Conservation (phyloP, 1,139 yeast species). For the Debaryomycetaceae sp. region DNA sequence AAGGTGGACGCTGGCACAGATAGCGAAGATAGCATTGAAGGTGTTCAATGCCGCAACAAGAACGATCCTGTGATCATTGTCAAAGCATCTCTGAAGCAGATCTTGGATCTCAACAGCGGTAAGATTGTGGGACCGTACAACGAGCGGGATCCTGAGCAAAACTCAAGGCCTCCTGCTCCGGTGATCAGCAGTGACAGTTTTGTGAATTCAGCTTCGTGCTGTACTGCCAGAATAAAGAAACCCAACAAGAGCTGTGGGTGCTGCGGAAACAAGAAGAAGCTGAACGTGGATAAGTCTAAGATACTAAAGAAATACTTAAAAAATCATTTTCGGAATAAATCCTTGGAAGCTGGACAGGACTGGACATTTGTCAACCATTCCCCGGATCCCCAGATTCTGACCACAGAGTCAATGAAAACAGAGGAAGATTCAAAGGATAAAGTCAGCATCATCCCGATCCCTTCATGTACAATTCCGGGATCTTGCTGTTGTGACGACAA, state of each 20-base stretch:
- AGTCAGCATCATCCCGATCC: slow-evolving; percentile 26
- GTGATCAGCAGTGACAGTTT: slow-evolving; percentile 33
- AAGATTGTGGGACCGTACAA: slow-evolving; percentile 42
- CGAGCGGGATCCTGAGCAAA: slow-evolving; percentile 15
- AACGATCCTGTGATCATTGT: slow-evolving; percentile 38
- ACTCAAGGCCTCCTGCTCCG: slow-evolving; percentile 19
- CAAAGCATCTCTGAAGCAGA: slow-evolving; percentile 48
- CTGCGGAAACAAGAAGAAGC: slow-evolving; percentile 22
- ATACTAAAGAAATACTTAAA: slow-evolving; percentile 36
- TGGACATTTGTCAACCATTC: slow-evolving; percentile 8
- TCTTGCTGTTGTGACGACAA: slow-evolving; percentile 47
- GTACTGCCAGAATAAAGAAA: slow-evolving; percentile 23
- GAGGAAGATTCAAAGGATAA: slow-evolving; percentile 1
- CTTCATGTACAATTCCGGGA: slow-evolving; percentile 48
- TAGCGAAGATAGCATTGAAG: slow-evolving; percentile 2
- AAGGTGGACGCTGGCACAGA: slow-evolving; percentile 23
- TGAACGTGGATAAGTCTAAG: slow-evolving; percentile 29
- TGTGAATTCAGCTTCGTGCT: slow-evolving; percentile 33
- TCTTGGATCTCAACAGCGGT: slow-evolving; percentile 47
- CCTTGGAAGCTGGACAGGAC: slow-evolving; percentile 1
- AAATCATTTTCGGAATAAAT: slow-evolving; percentile 15
- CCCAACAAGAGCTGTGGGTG: slow-evolving; percentile 29
- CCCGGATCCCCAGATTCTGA: slow-evolving; percentile 1
- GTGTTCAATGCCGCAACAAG: slow-evolving; percentile 9
- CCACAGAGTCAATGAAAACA: not conserved